Base-by-base conservation (phyloP, 805 yeast genomes). In the Pichia heedii region DNA sequence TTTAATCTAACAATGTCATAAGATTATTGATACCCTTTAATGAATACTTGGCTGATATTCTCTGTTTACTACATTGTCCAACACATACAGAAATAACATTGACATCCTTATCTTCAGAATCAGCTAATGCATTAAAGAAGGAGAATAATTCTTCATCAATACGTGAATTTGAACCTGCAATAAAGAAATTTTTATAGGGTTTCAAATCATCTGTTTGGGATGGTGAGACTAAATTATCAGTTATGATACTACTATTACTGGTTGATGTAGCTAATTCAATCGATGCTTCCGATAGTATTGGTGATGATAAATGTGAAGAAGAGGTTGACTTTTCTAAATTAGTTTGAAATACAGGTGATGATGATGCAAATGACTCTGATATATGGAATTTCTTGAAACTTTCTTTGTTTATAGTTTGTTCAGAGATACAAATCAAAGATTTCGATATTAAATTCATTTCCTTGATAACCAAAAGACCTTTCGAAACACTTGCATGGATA, bases 401-500 rank as follows among this genome's bases (percentile, higher is more conserved):
- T 53, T 51, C 55, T 13, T 45, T 46, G 35, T 54, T 51, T 2
- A 39, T 36, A 27, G 43, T 37, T 37, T 60, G 65, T 37, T 63
- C 63, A 41, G 78, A 57, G 40, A 84, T 61, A 50, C 74, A 76
- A 10, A 72, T 66, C 36, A 82, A 60, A 0, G 88, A 80, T 41
- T 76, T 71, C 27, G 74, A 54, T 1, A 81, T 66, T 41, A 82
- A 63, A 43, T 79, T 76, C 35, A 70, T 66, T 50, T 81, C 81
- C 56, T 85, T 89, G 15, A 88, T 79, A 38, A 82, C 77, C 8
- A 88, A 80, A 36, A 79, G 74, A 49, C 78, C 76, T 47, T 78
- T 74, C 44, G 83, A 78, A 36, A 84, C 67, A 27, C 82, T 77
- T 2, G 96, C 96, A 62, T 87, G 95, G 16, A 89, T 71, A 33